Evolutionary conservation across 2,329 filamentous ascomycete species (phyloP).

Genomic region (Tolypocladium sp.): DNA sequence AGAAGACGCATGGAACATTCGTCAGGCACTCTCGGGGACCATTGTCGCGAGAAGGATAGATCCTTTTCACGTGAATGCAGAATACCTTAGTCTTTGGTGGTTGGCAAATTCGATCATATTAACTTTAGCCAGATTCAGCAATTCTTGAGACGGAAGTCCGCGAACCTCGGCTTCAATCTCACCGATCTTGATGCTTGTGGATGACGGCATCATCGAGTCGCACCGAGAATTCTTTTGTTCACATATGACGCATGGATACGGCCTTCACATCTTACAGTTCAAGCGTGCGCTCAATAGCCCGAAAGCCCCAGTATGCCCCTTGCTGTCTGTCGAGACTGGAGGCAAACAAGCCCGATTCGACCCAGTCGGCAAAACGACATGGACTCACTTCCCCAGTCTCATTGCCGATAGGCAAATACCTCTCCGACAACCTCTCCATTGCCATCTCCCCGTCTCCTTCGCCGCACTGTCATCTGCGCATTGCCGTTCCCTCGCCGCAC

Average conservation of each 20-base stretch:
- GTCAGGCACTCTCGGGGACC: neutral
- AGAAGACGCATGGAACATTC: neutral
- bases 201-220: neutral
- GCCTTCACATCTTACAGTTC: neutral
- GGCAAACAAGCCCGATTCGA: neutral
- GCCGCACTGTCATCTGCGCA: neutral
- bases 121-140: neutral
- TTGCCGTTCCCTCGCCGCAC: conserved; percentile 13
- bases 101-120: neutral
- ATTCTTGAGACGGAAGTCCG: no score
- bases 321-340: neutral
- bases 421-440: neutral
- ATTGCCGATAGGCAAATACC: neutral
- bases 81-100: neutral
- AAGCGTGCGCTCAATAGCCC: neutral
- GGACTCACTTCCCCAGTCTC: neutral
- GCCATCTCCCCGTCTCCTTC: neutral
- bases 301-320: no score
- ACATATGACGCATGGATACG: neutral
- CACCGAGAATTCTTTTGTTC: neutral
- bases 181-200: neutral
- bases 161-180: no score
- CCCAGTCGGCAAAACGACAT: neutral
- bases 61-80: neutral
- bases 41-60: neutral